These are phyloP conservation scores for Tuber calosporum DNA, from an alignment of 495 filamentous ascomycete genomes.

Conservation along the genomic window DNA sequence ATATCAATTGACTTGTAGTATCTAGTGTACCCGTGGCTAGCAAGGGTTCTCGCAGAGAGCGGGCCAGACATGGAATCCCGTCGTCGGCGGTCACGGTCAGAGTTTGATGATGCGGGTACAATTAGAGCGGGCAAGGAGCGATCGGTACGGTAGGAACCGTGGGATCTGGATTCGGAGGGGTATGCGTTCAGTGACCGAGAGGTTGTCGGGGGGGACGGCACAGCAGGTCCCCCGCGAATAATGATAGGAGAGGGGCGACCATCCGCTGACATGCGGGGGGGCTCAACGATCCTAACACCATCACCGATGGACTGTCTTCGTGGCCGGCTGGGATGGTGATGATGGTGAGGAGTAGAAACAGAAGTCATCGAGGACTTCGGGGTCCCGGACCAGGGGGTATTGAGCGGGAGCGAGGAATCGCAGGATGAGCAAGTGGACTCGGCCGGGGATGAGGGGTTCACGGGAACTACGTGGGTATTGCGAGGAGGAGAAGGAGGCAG, in stretches of 20 bases:
- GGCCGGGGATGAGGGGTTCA: constrained; percentile 26
- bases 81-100: constrained; percentile 15
- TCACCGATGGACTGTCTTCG: constrained; percentile 8
- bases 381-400: constrained; percentile 36
- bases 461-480: constrained; percentile 20
- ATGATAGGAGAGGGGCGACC: constrained; percentile 17
- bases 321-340: neutral
- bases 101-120: constrained; percentile 29
- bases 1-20: constrained; percentile 31
- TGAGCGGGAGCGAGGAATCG: constrained; percentile 36
- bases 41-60: constrained; percentile 9
- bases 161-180: constrained; percentile 9
- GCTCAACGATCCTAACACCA: constrained; percentile 10
- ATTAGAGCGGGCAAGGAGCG: constrained; percentile 14
- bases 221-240: constrained; percentile 8
- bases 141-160: constrained; percentile 6
- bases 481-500: constrained; percentile 18
- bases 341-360: constrained; percentile 5
- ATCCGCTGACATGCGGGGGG: constrained; percentile 32
- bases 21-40: constrained; percentile 24
- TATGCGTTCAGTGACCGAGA: constrained; percentile 15
- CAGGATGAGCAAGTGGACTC: constrained; percentile 35
- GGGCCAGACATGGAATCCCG: constrained; percentile 20
- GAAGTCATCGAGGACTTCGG: constrained; percentile 15
- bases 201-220: constrained; percentile 9